Percentiles rank a stretch among this genome's conserved stretches.
Conservation (phyloP, 2,329 filamentous ascomycete genomes). For the Nothophaeocryptopus gaeumannii region DNA sequence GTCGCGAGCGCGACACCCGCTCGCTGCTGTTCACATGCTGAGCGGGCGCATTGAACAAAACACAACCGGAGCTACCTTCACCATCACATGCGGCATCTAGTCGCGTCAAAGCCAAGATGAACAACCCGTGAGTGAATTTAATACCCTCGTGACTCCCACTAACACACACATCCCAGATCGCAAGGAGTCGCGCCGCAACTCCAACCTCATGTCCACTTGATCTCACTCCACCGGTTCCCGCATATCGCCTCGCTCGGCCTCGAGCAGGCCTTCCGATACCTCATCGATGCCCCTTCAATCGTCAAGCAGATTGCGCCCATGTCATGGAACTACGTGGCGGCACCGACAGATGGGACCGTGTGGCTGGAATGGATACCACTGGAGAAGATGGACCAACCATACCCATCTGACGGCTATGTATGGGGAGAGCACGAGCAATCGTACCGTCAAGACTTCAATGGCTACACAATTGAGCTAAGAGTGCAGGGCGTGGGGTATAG, state of each 20-base stretch:
- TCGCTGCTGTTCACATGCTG: too few relatives aligned
- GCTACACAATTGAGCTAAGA: conserved; percentile 81
- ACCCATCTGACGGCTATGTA: conserved; percentile 87
- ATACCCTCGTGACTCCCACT: conserved; percentile 1
- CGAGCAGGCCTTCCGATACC: conserved; percentile 76
- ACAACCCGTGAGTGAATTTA: conserved; percentile 19
- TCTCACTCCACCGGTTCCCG: conserved; percentile 81
- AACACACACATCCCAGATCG: conserved; percentile 16
- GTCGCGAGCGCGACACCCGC: too few relatives aligned
- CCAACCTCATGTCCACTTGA: conserved; percentile 71
- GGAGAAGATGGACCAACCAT: conserved; percentile 66
- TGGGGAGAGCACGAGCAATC: conserved; percentile 81
- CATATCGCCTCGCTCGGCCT: conserved; percentile 67
- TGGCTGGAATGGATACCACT: conserved; percentile 87
- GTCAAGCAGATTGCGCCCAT: conserved; percentile 81
- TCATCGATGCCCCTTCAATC: conserved; percentile 79
- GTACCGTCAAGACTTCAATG: conserved; percentile 69
- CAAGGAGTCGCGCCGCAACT: conserved; percentile 25
- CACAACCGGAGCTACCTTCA: too few relatives aligned
- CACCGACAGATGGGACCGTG: conserved; percentile 76
- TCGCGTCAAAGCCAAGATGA: conserved; percentile 20
- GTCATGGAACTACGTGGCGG: conserved; percentile 88
- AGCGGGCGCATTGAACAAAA: too few relatives aligned
- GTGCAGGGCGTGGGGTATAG: conserved; percentile 78
- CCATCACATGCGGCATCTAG: conserved; percentile 2